Evolutionary conservation across 495 filamentous ascomycete species (phyloP).

Genomic region (Penicillium crystallinum): DNA sequence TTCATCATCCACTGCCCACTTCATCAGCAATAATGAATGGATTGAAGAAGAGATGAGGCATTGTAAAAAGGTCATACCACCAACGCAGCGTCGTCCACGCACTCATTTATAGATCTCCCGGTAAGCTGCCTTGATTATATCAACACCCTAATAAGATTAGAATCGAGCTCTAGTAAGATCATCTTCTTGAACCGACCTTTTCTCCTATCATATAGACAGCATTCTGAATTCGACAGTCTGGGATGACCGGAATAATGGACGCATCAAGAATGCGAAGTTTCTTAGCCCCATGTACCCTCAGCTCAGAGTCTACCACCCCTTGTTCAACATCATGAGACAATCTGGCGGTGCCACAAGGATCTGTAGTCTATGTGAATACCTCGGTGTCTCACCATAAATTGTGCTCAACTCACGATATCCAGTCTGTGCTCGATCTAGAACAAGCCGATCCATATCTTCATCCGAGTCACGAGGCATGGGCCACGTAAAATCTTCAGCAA

Average conservation of each 20-base stretch:
- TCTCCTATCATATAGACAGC: slow-evolving; percentile 20
- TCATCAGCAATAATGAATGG: too few species aligned
- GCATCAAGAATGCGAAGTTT: slow-evolving; percentile 47
- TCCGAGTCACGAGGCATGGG: slow-evolving; percentile 53
- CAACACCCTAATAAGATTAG: slow-evolving; percentile 27
- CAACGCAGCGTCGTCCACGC: neutral
- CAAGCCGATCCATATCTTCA: slow-evolving; percentile 50
- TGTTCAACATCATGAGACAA: slow-evolving; percentile 45
- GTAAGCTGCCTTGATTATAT: slow-evolving; percentile 36
- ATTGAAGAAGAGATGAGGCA: too few species aligned
- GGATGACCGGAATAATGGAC: slow-evolving; percentile 30
- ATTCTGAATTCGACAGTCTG: slow-evolving; percentile 21
- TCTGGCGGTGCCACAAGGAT: slow-evolving; percentile 51
- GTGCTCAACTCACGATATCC: slow-evolving; percentile 25
- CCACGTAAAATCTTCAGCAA: slow-evolving; percentile 53
- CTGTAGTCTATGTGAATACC: slow-evolving; percentile 6
- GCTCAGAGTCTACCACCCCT: slow-evolving; percentile 46
- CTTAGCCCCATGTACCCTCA: slow-evolving; percentile 49
- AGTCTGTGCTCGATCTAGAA: slow-evolving; percentile 54
- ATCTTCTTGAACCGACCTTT: slow-evolving; percentile 42
- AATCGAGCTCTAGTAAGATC: neutral
- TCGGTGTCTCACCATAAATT: neutral
- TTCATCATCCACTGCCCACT: too few species aligned
- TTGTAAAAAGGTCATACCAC: neutral
- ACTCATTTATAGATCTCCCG: neutral